Base-by-base conservation (phyloP, 176 grass and related monocot species). In the Avena insularis region DNA sequence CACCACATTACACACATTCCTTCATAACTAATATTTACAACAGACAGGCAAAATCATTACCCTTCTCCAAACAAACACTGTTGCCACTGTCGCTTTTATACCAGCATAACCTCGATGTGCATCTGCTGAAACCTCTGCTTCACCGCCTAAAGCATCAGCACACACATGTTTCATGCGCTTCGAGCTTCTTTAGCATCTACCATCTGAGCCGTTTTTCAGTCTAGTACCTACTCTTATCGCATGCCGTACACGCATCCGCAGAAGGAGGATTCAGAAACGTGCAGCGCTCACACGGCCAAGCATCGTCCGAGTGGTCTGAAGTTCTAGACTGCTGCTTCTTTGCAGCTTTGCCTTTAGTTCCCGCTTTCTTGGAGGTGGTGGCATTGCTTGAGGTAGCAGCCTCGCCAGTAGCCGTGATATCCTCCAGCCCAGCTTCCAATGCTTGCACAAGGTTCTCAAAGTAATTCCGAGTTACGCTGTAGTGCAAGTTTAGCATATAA, bases 391-490 rank as follows among this genome's bases (percentile, higher is more conserved):
- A 77, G 64, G 84, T 80, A 29, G 84, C 76, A 48, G 80, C 80
- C 60, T 89, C 79, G 36, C 72, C 51, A 27, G 91, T 83, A 55
- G 53, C 69, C 0, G n/a, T 58, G 45, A 98, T 92, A 72, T 98
- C 96, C 82, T 94, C 87, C 87, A 98, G 45, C 20, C 96, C 96
- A 77, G 56, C 91, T 69, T 95, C 96, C 13, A 98, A 84, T 80
- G 92, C 96, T 89, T 82, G 84, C 43, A 98, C 96, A 83, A 98
- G 93, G 79, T 98, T 95, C 89, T 98, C 93, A 86, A 98, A 98
- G 71, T 95, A 98, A 77, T 89, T 94, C 58, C 87, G 82, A 20
- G 96, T 98, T 31, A 98, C 90, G 25, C 96, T 98, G 88, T 83
- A 43, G 25, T 19, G 12, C 46, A 93, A 54, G 16, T 31, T 69